phyloP scores from a whole-genome alignment of 179 eudicot species.

The Carnegiea gigantea region DNA sequence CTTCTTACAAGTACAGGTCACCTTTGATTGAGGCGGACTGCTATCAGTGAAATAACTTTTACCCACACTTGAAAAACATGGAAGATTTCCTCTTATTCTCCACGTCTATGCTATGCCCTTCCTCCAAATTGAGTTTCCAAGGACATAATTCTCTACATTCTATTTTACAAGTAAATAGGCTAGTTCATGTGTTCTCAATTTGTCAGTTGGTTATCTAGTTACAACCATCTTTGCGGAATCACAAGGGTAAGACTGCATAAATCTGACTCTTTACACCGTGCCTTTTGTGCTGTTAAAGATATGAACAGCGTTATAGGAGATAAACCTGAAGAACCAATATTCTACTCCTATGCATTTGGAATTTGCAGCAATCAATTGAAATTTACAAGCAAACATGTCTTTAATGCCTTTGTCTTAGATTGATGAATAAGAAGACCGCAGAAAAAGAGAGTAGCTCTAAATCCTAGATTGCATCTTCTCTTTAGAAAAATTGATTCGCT shows the following conservation, averaged over 20 bases:
- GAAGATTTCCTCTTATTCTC: too few relatives aligned
- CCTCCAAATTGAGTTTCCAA: too few relatives aligned
- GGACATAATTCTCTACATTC: not conserved
- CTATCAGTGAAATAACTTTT: too few relatives aligned
- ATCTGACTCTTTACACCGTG: not conserved
- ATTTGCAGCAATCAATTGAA: not conserved
- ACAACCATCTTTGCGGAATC: not conserved
- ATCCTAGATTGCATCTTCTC: not conserved
- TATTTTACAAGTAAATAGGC: not conserved
- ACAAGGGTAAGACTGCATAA: not conserved
- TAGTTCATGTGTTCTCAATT: not conserved
- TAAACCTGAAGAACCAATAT: not conserved
- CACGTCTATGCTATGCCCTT: too few relatives aligned
- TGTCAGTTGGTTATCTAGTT: not conserved
- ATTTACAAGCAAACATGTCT: not conserved
- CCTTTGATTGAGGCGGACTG: too few relatives aligned
- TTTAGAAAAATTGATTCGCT: not conserved
- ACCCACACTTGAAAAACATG: too few relatives aligned
- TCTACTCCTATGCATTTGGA: not conserved
- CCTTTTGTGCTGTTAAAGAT: not conserved
- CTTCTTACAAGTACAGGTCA: too few relatives aligned
- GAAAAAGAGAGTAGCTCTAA: not conserved
- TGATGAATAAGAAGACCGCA: too few relatives aligned
- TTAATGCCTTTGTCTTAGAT: too few relatives aligned
- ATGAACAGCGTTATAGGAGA: not conserved